Percentiles rank a stretch among this genome's conserved stretches.
These are phyloP conservation scores for Exserohilum rostratum DNA, from an alignment of 2,329 filamentous ascomycete species.

Conservation along the genomic window DNA sequence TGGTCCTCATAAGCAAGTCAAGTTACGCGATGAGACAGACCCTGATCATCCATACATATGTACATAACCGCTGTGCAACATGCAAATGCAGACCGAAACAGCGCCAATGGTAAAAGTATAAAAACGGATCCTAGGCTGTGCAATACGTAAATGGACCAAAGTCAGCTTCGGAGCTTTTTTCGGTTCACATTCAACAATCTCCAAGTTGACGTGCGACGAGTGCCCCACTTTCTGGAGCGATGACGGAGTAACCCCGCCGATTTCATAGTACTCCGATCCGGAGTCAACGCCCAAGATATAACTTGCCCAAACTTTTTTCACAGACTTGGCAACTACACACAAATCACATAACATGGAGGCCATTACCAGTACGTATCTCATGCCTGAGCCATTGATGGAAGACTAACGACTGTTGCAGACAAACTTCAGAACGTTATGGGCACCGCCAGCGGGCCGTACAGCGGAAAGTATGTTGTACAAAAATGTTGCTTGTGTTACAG, in stretches of 20 bases:
- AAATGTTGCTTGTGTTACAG: background rate
- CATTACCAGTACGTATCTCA: slow-evolving; percentile 37
- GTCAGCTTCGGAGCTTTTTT: background rate
- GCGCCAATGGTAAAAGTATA: background rate
- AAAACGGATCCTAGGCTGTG: background rate
- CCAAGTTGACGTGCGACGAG: slow-evolving; percentile 2
- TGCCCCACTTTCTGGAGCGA: slow-evolving; percentile 34
- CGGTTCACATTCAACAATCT: slow-evolving; percentile 1
- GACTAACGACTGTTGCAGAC: slow-evolving; percentile 33
- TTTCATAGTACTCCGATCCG: slow-evolving; percentile 39
- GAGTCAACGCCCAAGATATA: slow-evolving; percentile 38
- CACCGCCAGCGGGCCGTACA: slow-evolving; percentile 30
- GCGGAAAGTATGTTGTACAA: slow-evolving; percentile 41
- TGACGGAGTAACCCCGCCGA: slow-evolving; percentile 41
- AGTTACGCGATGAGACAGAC: too few species aligned
- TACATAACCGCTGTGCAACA: too few species aligned
- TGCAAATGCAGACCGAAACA: background rate
- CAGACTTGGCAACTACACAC: slow-evolving; percentile 10
- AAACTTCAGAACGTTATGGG: slow-evolving; percentile 43
- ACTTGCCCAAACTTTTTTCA: slow-evolving; percentile 21
- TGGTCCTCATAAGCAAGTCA: background rate
- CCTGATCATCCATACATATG: too few species aligned
- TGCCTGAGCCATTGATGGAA: slow-evolving; percentile 4
- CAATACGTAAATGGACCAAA: background rate
- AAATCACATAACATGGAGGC: slow-evolving; percentile 45